phyloP scores from a whole-genome alignment of 2,329 filamentous ascomycete genomes.

The Venturia aucupariae region DNA sequence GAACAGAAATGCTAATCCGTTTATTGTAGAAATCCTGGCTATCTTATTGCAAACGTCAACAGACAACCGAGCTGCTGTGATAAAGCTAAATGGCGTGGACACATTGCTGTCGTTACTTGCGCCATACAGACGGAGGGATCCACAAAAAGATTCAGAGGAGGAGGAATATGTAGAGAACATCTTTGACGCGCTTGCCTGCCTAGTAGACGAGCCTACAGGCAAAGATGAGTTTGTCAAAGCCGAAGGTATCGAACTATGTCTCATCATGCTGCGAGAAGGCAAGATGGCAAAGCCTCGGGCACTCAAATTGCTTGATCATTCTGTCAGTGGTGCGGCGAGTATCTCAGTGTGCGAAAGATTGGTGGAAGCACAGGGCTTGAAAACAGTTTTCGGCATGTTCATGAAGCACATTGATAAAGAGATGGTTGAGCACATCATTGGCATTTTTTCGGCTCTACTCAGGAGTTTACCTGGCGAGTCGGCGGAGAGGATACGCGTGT shows the following conservation, averaged over 20 bases:
- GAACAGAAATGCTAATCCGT: neutral
- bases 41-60: conserved; percentile 73
- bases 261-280: conserved; percentile 78
- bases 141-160: conserved; percentile 72
- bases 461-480: conserved; percentile 70
- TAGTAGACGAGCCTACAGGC: conserved; percentile 65
- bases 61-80: conserved; percentile 43
- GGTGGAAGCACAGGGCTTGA: conserved; percentile 76
- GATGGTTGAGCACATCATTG: conserved; percentile 69
- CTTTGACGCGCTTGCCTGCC: conserved; percentile 75
- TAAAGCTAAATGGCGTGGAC: conserved; percentile 43
- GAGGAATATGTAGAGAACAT: conserved; percentile 93
- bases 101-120: conserved; percentile 73
- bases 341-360: conserved; percentile 61
- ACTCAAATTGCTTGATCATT: conserved; percentile 77
- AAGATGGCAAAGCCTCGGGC: conserved; percentile 73
- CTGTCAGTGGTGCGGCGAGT: conserved; percentile 45
- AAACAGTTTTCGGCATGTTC: conserved; percentile 76
- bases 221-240: conserved; percentile 78
- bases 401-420: conserved; percentile 67
- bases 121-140: conserved; percentile 76
- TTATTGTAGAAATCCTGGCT: conserved; percentile 69
- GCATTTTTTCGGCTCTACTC: conserved; percentile 75
- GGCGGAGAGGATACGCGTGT: conserved; percentile 65
- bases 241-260: conserved; percentile 81